Conservation (phyloP, 1,284 basidiomycete species). For the Irpex sp. region DNA sequence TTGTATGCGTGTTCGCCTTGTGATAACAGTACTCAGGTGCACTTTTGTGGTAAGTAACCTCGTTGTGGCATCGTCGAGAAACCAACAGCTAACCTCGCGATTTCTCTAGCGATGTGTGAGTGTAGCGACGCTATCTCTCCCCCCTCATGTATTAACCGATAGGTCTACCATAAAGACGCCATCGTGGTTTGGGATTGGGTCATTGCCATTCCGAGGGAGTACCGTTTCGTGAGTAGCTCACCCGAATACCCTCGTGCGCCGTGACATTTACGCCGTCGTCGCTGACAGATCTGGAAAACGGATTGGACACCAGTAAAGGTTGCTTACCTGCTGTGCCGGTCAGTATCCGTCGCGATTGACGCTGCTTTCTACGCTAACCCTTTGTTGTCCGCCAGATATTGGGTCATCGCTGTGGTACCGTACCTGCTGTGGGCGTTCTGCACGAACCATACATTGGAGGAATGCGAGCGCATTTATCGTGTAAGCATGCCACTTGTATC, state of each 20-base stretch:
- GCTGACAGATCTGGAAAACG: conserved; percentile 68
- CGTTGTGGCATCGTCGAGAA: conserved; percentile 8
- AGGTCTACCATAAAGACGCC: conserved; percentile 48
- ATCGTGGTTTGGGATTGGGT: conserved; percentile 82
- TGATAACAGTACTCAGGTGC: conserved; percentile 58
- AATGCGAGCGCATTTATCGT: conserved; percentile 65
- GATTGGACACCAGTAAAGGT: conserved; percentile 78
- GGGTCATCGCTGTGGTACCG: conserved; percentile 74
- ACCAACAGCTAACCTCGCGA: not conserved
- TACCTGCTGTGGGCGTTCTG: conserved; percentile 73
- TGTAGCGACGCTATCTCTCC: conserved; percentile 16
- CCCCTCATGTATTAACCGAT: conserved; percentile 17
- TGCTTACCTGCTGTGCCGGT: conserved; percentile 79
- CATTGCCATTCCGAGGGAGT: conserved; percentile 70
- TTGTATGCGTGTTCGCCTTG: not conserved
- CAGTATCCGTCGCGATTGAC: conserved; percentile 24
- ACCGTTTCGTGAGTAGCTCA: conserved; percentile 54
- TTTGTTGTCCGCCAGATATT: conserved; percentile 48
- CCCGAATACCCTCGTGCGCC: conserved; percentile 2
- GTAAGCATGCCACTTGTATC: conserved; percentile 26
- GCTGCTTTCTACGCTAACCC: not conserved
- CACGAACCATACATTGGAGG: conserved; percentile 54
- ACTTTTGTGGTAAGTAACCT: conserved; percentile 70
- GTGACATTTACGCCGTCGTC: not conserved
- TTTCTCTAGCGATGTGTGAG: conserved; percentile 68